Evolutionary conservation across 768 basidiomycete genomes (phyloP), one percentile per base, ranked within the genome.

Genomic region (Suillus brevipes): DNA sequence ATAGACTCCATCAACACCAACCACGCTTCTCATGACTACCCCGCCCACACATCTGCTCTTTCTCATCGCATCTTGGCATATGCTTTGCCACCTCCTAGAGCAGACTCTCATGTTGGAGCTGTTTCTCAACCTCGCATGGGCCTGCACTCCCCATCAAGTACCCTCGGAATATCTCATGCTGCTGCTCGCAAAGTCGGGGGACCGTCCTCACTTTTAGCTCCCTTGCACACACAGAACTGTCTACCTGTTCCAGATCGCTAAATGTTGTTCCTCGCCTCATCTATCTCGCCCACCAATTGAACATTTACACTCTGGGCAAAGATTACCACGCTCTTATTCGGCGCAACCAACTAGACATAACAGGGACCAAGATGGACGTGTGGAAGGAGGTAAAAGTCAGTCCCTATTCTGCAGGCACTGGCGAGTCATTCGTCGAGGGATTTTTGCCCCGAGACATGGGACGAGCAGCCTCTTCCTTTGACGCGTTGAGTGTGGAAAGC

Each of bases 271-370:
- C 94, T 3, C 84, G 88, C 0, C 82, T 91, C 1, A 82, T 97
- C 37, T 97, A 97, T 75, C 87, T 93, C 20, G 86, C 88, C 0
- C 91, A 94, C 68, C 93, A 95, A 66, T 93, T 97, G 73, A 81
- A 88, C 13, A 96, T 97, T 80, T 83, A 86, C 69, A 83, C 87
- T 2, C 82, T 94, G 1, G 86, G 87, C 13, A 86, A 89, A 67
- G 89, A 94, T 69, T 92, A 94, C 71, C 88, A 93, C 63, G 89
- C 91, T 0, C 84, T 91, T n/a, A 84, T 89, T 43, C 86, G 87
- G 38, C 82, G 83, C 4, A 85, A 85, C 66, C 84, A 86, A 62
- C 81, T 91, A 55, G 86, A 87, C 64, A 79, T 89, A 40, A 74
- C 79, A 1, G 86, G 84, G 1, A 58, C 71, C 43, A 87, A 85